Evolutionary conservation across 768 basidiomycete species (phyloP), one percentile per base, ranked within the genome.

Genomic region (Boletus fagicola): DNA sequence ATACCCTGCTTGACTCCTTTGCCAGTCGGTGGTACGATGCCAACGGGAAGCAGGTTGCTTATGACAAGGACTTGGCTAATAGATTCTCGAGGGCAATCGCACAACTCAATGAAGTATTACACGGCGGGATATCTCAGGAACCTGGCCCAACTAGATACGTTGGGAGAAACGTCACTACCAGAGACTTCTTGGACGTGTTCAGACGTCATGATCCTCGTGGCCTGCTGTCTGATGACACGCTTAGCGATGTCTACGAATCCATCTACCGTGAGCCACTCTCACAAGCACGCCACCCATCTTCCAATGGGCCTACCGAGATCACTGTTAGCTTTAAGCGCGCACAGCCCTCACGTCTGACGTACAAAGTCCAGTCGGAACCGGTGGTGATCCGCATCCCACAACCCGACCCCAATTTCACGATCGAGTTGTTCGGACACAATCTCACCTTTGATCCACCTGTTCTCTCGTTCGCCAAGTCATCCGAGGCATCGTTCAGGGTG

Each of bases 11-110:
- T 31, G 86, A 91, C 64, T 83, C 87, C 11, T 94, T 99, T 68
- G 90, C 94, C 15, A 80, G 83, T 62, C 83, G 90, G 30, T 98
- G 94, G 91, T 91, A 92, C 65, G 90, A 94, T 58, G 88, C 91
- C 20, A 98, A 99, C 67, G 82, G 85, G 7, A 78, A 80, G 48
- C 79, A 83, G 26, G 85, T 93, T 26, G 82, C 88, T 3, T 95
- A 87, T 66, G 90, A 93, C 75, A 88, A 84, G 72, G 90, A 93
- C 65, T 77, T 92, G 60, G 87, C 90, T 15, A 76, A 82, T 61
- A 84, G 84, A 48, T 83, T 96, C 46, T 87, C 91, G 38, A 82
- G 87, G 52, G 86, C 92, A 5, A 83, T 94, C 60, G 84, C 90
- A 49, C 90, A 94, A 68, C 81, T 99, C 54, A 96, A 97, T 68